Conservation (phyloP, 2,329 filamentous ascomycete genomes). For the Tolypocladium paradoxum region DNA sequence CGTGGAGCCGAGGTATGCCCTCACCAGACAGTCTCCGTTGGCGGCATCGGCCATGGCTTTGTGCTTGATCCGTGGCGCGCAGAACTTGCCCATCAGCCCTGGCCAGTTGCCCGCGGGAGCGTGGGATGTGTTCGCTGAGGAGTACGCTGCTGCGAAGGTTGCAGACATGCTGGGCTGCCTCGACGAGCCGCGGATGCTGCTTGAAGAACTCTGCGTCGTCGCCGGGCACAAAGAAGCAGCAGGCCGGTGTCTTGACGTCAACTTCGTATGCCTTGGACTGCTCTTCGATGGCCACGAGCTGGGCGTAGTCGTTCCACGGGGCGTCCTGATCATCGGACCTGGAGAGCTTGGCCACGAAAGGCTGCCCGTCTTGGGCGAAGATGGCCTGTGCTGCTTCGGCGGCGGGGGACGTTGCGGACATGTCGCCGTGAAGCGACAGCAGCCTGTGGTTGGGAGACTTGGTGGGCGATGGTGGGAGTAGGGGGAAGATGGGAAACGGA, state of each 20-base stretch:
- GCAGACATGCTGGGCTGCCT: slow-evolving; percentile 3
- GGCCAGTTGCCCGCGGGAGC: slow-evolving; percentile 10
- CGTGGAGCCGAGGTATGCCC: slow-evolving; percentile 10
- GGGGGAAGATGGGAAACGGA: no score
- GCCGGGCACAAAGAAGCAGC: background rate
- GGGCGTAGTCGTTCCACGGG: slow-evolving; percentile 7
- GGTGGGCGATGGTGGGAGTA: no score
- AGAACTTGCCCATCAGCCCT: slow-evolving; percentile 14
- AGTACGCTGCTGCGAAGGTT: slow-evolving; percentile 10
- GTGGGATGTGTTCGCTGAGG: slow-evolving; percentile 13
- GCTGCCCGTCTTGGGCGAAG: slow-evolving; percentile 2
- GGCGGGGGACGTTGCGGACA: no score
- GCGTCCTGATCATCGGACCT: slow-evolving; percentile 3
- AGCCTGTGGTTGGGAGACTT: no score
- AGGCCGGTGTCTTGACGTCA: slow-evolving; percentile 3
- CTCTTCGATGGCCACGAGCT: background rate
- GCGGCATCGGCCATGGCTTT: slow-evolving; percentile 4
- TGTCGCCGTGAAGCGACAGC: no score
- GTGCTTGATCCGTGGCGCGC: slow-evolving; percentile 1
- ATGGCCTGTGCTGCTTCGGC: no score
- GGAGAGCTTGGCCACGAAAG: slow-evolving; percentile 7
- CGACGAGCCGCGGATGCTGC: background rate
- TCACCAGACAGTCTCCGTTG: slow-evolving; percentile 12
- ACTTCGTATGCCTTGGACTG: background rate
- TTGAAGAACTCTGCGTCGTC: slow-evolving; percentile 2